Evolutionary conservation across 495 filamentous ascomycete species (phyloP), one percentile per base, ranked within the genome.

Genomic region (Rusavskia elegans): DNA sequence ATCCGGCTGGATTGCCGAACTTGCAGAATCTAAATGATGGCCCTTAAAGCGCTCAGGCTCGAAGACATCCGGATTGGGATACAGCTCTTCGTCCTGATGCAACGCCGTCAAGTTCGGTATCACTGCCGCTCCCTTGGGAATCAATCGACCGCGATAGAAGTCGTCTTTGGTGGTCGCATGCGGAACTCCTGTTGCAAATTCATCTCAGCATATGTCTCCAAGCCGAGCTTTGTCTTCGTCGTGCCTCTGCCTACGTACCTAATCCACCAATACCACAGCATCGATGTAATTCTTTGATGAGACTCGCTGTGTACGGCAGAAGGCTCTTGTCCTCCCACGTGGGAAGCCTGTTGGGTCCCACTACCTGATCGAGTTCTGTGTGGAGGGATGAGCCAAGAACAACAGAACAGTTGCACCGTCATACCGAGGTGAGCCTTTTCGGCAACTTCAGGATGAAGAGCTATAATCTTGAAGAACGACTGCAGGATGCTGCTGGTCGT

Each of bases 321-420:
- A 48, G 40, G 37, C 51, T 45, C 45, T 58, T 51, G 48, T 64
- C 61, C n/a, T 58, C 57, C 57, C 57, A 60, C 27, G 49, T 53
- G 3, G 61, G 61, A 38, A 62, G 41, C 16, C 61, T n/a, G 25
- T 56, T 52, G 1, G 21, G 27, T 5, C 66, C 64, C 13, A 67
- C 59, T 8, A 66, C 61, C n/a, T 29, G 7, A 49, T 66, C 64
- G 9, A 68, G 45, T 49, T 68, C 65, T 37, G 46, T 49, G 53
- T 56, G 37, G 17, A 19, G 23, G 27, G 13, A 35, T 49, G 17
- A 49, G 46, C 27, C 25, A 35, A 35, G 25, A 20, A n/a, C 25
- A 35, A 21, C 21, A 19, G 3, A 19, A 19, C 3, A 19, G 1
- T 14, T 49, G 17, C 14, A 19, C 32, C 2, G 19, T n/a, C 46